phyloP scores from a whole-genome alignment of 1,284 basidiomycete species.

The Phylloboletellus chloephorus region DNA sequence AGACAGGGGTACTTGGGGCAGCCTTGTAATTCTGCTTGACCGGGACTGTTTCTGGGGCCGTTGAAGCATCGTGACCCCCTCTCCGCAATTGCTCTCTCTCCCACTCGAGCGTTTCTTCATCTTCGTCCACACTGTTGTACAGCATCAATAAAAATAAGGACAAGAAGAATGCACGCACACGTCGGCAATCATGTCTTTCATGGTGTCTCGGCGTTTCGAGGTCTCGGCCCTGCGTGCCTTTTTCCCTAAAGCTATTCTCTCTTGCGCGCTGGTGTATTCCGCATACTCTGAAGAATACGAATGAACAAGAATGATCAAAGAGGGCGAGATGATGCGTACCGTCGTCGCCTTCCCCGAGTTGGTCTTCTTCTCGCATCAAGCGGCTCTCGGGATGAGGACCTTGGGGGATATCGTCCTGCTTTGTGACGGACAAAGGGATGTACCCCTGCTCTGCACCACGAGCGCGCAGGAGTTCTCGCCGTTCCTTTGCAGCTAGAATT shows the following conservation, averaged over 20 bases:
- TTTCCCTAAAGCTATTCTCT: conserved; percentile 82
- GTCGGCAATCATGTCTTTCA: conserved; percentile 85
- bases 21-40: conserved; percentile 64
- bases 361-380: conserved; percentile 87
- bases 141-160: conserved; percentile 13
- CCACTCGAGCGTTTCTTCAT: conserved; percentile 89
- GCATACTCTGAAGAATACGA: conserved; percentile 60
- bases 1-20: conserved; percentile 57
- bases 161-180: conserved; percentile 47
- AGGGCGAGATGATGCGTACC: conserved; percentile 46
- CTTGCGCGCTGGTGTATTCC: conserved; percentile 85
- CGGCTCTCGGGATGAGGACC: conserved; percentile 90
- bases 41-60: conserved; percentile 26
- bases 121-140: conserved; percentile 64
- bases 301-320: conserved; percentile 10
- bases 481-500: conserved; percentile 74
- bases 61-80: conserved; percentile 50
- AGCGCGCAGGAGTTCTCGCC: conserved; percentile 59
- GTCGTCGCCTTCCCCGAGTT: conserved; percentile 88
- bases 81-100: conserved; percentile 81
- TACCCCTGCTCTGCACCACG: conserved; percentile 62
- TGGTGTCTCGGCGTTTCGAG: conserved; percentile 62
- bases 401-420: conserved; percentile 45
- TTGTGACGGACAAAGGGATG: conserved; percentile 74
- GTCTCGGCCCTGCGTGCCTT: conserved; percentile 77